Percentiles rank a stretch among this genome's conserved stretches.
These are phyloP conservation scores for Poa pratensis DNA, from an alignment of 176 grass and related monocot genomes.

Conservation along the genomic window DNA sequence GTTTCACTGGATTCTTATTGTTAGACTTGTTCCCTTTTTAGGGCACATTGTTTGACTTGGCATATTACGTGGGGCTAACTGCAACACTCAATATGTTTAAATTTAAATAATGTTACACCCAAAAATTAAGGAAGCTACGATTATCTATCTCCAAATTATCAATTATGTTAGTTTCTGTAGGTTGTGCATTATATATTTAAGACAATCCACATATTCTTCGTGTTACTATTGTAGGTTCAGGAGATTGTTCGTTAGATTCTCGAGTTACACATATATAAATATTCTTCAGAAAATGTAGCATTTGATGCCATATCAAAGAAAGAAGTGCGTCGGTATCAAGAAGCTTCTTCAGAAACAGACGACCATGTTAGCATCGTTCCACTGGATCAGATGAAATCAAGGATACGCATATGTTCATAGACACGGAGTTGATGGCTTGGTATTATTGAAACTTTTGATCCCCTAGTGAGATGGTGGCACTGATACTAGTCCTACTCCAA, in stretches of 20 bases:
- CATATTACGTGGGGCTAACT: neutral
- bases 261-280: conserved; percentile 71
- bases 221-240: conserved; percentile 55
- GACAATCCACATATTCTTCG: neutral
- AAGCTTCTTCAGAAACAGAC: neutral
- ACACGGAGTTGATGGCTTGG: neutral
- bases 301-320: neutral
- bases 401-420: neutral
- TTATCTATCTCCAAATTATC: neutral
- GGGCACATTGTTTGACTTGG: neutral
- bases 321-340: neutral
- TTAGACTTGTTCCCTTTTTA: neutral
- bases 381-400: neutral
- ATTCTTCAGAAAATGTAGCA: conserved; percentile 37
- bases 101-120: neutral
- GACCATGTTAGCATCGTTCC: neutral
- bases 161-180: neutral
- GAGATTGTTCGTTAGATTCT: conserved; percentile 65
- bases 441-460: too few species aligned
- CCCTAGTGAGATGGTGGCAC: too few species aligned
- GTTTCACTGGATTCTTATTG: neutral
- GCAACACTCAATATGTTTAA: neutral
- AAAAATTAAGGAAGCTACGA: neutral
- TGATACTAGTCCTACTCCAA: too few species aligned
- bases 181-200: neutral